phyloP scores from a whole-genome alignment of 441 rosid genomes.

The Adansonia gregorii region DNA sequence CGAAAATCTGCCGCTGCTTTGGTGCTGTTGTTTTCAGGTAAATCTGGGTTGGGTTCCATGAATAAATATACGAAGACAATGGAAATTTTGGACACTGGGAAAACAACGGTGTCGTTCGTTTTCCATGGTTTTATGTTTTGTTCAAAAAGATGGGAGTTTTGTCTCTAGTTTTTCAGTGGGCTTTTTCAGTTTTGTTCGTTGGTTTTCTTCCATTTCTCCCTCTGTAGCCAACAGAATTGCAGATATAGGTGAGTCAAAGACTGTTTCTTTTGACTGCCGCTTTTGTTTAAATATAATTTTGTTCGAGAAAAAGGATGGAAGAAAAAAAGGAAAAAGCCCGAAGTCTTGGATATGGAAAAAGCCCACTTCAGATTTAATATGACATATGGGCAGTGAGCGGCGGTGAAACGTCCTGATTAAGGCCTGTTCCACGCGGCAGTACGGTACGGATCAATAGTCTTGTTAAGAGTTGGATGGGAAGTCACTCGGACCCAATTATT shows the following conservation, averaged over 20 bases:
- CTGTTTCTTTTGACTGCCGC: background rate
- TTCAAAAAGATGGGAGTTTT: background rate
- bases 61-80: conserved; percentile 1
- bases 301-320: background rate
- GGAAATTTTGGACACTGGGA: background rate
- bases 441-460: no score
- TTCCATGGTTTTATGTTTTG: conserved; percentile 25
- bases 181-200: conserved; percentile 21
- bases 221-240: conserved; percentile 17
- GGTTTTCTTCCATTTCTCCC: background rate
- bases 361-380: no score
- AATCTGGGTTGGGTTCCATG: background rate
- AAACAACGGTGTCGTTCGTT: background rate
- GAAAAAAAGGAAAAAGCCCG: no score
- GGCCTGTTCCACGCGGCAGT: no score
- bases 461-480: no score
- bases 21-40: conserved; percentile 20
- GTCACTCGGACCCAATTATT: no score
- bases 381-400: background rate
- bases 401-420: no score
- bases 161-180: conserved; percentile 20
- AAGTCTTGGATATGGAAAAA: background rate
- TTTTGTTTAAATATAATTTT: background rate
- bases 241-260: background rate
- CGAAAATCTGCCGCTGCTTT: background rate